These are phyloP conservation scores for Chloris gayana DNA, from an alignment of 176 grass and related monocot species.

Conservation along the genomic window DNA sequence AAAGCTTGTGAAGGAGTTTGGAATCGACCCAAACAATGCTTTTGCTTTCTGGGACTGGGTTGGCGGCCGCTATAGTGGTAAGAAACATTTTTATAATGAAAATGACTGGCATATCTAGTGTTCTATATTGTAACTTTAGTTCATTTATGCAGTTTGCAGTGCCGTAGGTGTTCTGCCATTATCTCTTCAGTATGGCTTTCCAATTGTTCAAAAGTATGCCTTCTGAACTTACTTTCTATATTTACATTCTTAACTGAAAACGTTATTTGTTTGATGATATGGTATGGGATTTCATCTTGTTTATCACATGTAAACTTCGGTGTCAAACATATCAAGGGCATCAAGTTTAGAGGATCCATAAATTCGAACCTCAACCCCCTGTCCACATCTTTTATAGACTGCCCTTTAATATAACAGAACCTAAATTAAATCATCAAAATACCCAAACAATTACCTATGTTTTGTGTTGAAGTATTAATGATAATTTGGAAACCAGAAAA, in stretches of 20 bases:
- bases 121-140: conserved; percentile 28
- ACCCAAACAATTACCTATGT: conserved; percentile 1
- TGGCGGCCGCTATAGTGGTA: conserved; percentile 97
- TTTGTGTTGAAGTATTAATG: conserved; percentile 24
- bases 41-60: conserved; percentile 99
- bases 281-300: conserved; percentile 1
- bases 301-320: background rate
- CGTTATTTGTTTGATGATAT: background rate
- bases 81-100: conserved; percentile 25
- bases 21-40: conserved; percentile 92
- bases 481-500: conserved; percentile 12
- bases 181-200: conserved; percentile 97
- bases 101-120: background rate
- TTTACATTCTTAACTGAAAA: conserved; percentile 26
- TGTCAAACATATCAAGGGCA: background rate
- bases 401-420: background rate
- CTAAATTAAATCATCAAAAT: background rate
- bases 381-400: too few species aligned
- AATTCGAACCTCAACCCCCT: background rate
- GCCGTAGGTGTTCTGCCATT: conserved; percentile 95
- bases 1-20: conserved; percentile 93
- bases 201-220: conserved; percentile 90
- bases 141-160: conserved; percentile 81
- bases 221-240: conserved; percentile 36
- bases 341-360: background rate